Evolutionary conservation across 352 stramenopile genomes (phyloP).

Genomic region (Globisporangium uncinulatum): DNA sequence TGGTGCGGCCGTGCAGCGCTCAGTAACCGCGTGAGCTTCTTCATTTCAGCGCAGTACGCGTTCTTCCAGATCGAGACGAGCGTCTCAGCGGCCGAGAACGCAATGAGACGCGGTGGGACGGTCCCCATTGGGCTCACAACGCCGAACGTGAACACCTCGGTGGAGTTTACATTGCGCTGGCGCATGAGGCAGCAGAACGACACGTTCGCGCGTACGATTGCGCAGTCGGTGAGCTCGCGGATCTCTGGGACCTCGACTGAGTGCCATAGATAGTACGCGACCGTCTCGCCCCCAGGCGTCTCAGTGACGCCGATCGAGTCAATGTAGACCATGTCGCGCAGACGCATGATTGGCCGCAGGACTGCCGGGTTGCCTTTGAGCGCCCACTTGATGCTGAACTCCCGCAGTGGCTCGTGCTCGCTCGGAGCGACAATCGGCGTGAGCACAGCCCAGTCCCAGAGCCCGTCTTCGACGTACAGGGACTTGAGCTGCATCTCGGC

Average conservation of each 20-base stretch:
- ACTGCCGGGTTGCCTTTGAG: constrained; percentile 33
- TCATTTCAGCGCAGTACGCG: constrained; percentile 5
- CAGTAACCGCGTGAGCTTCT: constrained; percentile 13
- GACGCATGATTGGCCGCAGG: constrained; percentile 33
- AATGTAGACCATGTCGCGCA: too few species aligned
- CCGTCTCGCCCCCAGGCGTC: too few species aligned
- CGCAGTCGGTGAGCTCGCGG: too few species aligned
- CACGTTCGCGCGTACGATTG: constrained; percentile 11
- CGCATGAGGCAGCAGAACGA: constrained; percentile 44
- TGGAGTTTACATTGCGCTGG: constrained; percentile 31
- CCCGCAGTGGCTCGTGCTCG: constrained; percentile 35
- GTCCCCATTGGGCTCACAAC: constrained; percentile 4
- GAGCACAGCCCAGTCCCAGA: constrained; percentile 41
- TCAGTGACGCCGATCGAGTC: too few species aligned
- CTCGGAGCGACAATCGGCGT: constrained; percentile 27
- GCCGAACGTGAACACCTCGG: constrained; percentile 36
- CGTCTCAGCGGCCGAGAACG: background rate
- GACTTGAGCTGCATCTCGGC: constrained; percentile 48
- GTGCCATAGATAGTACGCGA: too few species aligned
- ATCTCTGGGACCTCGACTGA: too few species aligned
- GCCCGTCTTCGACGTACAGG: constrained; percentile 42
- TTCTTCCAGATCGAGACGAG: constrained; percentile 6
- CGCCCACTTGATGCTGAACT: constrained; percentile 44
- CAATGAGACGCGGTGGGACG: background rate
- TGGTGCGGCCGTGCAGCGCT: background rate